phyloP scores from a whole-genome alignment of 2,329 filamentous ascomycete genomes.

The Fusarium verrucosum region DNA sequence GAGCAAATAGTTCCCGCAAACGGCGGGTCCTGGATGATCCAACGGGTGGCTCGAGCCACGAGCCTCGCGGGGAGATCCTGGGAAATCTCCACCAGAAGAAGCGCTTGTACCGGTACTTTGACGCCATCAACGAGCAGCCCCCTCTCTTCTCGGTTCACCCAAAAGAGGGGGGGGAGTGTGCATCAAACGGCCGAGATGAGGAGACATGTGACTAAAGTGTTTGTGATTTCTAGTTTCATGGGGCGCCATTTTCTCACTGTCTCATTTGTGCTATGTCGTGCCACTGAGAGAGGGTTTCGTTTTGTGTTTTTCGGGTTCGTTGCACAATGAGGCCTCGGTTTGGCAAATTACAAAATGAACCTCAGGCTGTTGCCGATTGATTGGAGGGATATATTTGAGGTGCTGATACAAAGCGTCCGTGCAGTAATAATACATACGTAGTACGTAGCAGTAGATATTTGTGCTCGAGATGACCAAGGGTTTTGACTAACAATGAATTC shows the following conservation, averaged over 20 bases:
- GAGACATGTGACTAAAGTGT: conserved; percentile 31
- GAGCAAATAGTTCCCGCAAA: conserved; percentile 21
- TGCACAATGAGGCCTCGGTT: not conserved
- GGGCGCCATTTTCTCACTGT: not conserved
- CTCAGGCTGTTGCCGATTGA: not conserved
- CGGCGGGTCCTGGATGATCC: conserved; percentile 10
- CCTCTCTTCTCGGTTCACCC: conserved; percentile 8
- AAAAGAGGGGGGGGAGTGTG: conserved; percentile 32
- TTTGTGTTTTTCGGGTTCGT: conserved; percentile 2
- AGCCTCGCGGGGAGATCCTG: conserved; percentile 29
- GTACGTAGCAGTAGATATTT: too few relatives aligned
- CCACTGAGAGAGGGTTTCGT: not conserved
- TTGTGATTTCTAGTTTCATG: conserved; percentile 25
- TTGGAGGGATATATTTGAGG: conserved; percentile 4
- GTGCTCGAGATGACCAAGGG: conserved; percentile 20
- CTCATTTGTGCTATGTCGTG: conserved; percentile 1
- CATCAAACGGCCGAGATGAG: conserved; percentile 17
- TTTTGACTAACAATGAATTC: conserved; percentile 17
- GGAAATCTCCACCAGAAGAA: not conserved
- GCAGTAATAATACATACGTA: not conserved
- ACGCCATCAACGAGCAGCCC: conserved; percentile 16
- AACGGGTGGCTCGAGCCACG: too few relatives aligned
- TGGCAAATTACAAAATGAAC: conserved; percentile 23
- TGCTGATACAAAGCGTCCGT: conserved; percentile 13
- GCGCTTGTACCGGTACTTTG: conserved; percentile 23